Evolutionary conservation across 352 stramenopile species (phyloP).

Genomic region (Pythium biforme): DNA sequence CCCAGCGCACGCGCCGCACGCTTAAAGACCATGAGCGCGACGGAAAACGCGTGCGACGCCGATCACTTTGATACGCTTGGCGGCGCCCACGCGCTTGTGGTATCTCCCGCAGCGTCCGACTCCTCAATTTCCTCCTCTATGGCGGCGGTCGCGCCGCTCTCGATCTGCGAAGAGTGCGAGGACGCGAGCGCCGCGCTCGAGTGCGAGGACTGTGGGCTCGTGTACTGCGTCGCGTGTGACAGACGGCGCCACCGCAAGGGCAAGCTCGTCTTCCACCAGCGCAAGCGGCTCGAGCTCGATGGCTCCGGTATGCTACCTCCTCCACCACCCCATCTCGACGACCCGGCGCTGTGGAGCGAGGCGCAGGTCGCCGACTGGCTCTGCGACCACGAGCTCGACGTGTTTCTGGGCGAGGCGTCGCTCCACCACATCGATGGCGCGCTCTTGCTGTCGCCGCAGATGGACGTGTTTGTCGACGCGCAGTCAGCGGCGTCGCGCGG

Average conservation of each 20-base stretch:
- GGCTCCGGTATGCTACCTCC: background rate
- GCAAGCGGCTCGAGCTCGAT: constrained; percentile 25
- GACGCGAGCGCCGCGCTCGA: constrained; percentile 37
- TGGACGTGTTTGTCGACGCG: constrained; percentile 59
- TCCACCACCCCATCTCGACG: background rate
- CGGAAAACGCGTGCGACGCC: background rate
- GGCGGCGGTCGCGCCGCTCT: constrained; percentile 2
- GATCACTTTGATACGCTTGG: background rate
- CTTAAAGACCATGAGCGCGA: background rate
- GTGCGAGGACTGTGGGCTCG: constrained; percentile 72
- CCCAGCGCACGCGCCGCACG: background rate
- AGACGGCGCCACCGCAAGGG: constrained; percentile 75
- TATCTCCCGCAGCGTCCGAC: constrained; percentile 17
- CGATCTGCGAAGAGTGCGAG: constrained; percentile 77
- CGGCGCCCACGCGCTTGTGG: background rate
- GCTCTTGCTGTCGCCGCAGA: constrained; percentile 37
- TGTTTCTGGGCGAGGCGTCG: constrained; percentile 51
- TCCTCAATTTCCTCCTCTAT: background rate
- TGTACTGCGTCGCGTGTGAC: constrained; percentile 72
- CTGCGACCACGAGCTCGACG: constrained; percentile 47
- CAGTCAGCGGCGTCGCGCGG: constrained; percentile 50
- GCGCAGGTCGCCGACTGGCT: constrained; percentile 63
- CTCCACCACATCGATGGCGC: constrained; percentile 47
- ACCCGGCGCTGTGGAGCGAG: constrained; percentile 15
- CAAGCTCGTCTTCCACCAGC: constrained; percentile 71